Base-by-base conservation (phyloP, 2,329 filamentous ascomycete genomes). In the Aspergillus tamarii region DNA sequence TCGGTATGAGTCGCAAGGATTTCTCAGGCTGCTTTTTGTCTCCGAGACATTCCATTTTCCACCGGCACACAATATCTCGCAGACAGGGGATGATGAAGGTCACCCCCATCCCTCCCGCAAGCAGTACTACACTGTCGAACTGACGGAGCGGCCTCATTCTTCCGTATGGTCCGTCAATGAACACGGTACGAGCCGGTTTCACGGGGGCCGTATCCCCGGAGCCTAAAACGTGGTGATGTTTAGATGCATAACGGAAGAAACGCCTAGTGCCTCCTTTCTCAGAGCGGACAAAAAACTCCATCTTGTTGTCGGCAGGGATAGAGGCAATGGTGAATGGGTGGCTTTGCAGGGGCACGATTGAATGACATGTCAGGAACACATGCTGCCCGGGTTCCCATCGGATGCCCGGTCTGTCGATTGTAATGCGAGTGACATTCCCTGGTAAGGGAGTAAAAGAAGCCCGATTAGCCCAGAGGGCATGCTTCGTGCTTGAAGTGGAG, bases 271-370 rank as follows among this genome's bases (percentile, higher is more conserved):
- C 84, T 14, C 85, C 86, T 39, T 77, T 81, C 67, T 87, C 80
- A 1, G 84, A 80, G 62, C 85, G 84, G 11, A 88, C 78, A 4
- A 86, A 72, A 64, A 89, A 87, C 58, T 87, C 84, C 72, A 88
- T 80, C 61, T 81, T 83, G 1, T 81, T 79, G 68, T 88, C 86
- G 45, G 80, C 78, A 0, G 85, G 84, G 14, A 88, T 79, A 1
- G 84, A 86, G 3, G 84, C 78, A 63, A 90, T 87, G 1, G 87
- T 89, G 70, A 90, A 90, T 0, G 88, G 88, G 67, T 91, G 88
- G 28, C 84, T 85, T 69, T 89, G 86, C 2, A 90, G 74, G 0
- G 86, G 87, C 21, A 82, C 80, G 43, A 88, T 72, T 0, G 80
- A 81, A 69, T 85, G 88, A 69, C 81, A 88, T 6, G 85, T 84